Evolutionary conservation across 495 filamentous ascomycete species (phyloP), one percentile per base, ranked within the genome.

Genomic region (Penicillium goetzii): DNA sequence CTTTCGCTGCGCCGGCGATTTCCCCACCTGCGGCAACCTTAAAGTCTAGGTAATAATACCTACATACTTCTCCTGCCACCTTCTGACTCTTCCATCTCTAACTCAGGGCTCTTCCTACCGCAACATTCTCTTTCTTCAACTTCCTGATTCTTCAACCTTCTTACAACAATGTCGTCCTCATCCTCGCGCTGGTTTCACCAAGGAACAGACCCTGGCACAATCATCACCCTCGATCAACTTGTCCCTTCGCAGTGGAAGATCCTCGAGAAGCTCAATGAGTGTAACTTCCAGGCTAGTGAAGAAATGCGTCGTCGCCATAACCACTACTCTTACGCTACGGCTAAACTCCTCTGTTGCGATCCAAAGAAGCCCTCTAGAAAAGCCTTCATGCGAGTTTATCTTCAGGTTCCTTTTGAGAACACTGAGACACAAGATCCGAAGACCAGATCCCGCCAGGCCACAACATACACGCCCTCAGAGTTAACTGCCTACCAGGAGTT

Each of bases 261-360:
- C n/a, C 47, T 60, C 19, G 47, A 41, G 58, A 60, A 60, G 32
- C 58, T 60, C 30, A 60, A 60, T 51, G 43, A 60, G 58, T 47
- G 49, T 60, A 11, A 53, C 23, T 53, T 28, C 25, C 47, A 52
- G 28, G 49, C 34, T 28, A 60, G 23, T 12, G 49, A 53, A 28
- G 21, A 60, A 55, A 55, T 55, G 26, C 52, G 52, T 55, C 52
- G 52, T 55, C 28, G 52, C 30, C 52, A 55, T 36, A 28, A 23
- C 28, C 30, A 36, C 30, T 21, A 33, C 52, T 65, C 62, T 56
- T 60, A 41, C 57, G 62, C 62, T 54, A 45, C 58, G 38, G 50
- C 62, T 52, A 60, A 61, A 65, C 57, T 65, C 30, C 49, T 30
- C 49, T 65, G 62, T 56, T 55, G 62, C 50, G 58, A 65, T 56